Percentiles rank a stretch among this genome's conserved stretches.
These are phyloP conservation scores for Lavandula angustifolia DNA, from an alignment of 257 asterid species.

Conservation along the genomic window DNA sequence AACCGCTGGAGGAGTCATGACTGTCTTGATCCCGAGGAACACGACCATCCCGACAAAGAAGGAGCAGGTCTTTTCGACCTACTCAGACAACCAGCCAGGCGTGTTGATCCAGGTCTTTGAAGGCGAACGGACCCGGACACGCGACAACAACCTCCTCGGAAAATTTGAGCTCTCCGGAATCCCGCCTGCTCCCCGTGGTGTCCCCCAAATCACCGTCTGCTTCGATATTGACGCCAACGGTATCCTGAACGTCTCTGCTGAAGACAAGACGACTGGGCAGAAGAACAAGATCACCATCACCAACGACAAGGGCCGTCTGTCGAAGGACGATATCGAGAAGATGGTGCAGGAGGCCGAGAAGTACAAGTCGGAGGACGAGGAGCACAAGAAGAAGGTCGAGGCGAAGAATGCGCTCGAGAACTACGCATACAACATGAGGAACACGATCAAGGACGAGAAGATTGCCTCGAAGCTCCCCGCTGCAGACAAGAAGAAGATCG, in stretches of 20 bases:
- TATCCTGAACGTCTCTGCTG: slow-evolving; percentile 76
- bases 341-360: slow-evolving; percentile 89
- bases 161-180: slow-evolving; percentile 83
- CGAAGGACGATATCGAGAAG: slow-evolving; percentile 83
- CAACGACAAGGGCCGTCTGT: slow-evolving; percentile 77
- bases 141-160: slow-evolving; percentile 76
- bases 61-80: slow-evolving; percentile 82
- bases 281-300: slow-evolving; percentile 90
- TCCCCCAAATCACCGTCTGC: slow-evolving; percentile 83
- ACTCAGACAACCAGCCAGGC: slow-evolving; percentile 82
- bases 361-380: slow-evolving; percentile 83
- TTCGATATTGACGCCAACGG: slow-evolving; percentile 85
- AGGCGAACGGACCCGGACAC: slow-evolving; percentile 74
- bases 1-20: slow-evolving; percentile 91
- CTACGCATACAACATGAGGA: slow-evolving; percentile 89
- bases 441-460: slow-evolving; percentile 78
- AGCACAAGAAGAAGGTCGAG: slow-evolving; percentile 84
- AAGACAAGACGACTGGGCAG: slow-evolving; percentile 87
- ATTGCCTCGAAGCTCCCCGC: slow-evolving; percentile 61
- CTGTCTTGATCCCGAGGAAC: slow-evolving; percentile 77
- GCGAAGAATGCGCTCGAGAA: slow-evolving; percentile 77
- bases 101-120: slow-evolving; percentile 84
- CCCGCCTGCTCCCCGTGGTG: slow-evolving; percentile 86
- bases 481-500: slow-evolving; percentile 69
- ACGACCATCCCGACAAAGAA: slow-evolving; percentile 84